phyloP scores from a whole-genome alignment of 2,329 filamentous ascomycete genomes.

The Polychaeton citri region DNA sequence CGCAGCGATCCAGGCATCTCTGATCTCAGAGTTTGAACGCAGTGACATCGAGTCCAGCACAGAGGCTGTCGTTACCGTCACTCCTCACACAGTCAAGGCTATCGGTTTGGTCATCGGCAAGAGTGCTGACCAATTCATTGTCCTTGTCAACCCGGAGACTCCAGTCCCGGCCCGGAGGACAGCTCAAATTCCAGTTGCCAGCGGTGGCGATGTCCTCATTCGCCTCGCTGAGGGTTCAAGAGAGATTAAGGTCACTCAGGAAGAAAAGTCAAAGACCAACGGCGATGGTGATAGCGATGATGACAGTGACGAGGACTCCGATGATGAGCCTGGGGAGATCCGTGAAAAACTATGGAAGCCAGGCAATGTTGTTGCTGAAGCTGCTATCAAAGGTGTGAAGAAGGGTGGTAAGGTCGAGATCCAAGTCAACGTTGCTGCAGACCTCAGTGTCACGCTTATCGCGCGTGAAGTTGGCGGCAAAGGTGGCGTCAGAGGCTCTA shows the following conservation, averaged over 20 bases:
- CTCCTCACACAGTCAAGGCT: slow-evolving; percentile 76
- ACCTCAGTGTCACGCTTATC: slow-evolving; percentile 67
- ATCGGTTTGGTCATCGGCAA: slow-evolving; percentile 68
- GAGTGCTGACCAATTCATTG: slow-evolving; percentile 57
- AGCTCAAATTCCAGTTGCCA: slow-evolving; percentile 60
- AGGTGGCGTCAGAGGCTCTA: slow-evolving; percentile 59
- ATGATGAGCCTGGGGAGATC: slow-evolving; percentile 77
- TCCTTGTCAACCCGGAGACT: slow-evolving; percentile 74
- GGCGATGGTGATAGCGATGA: slow-evolving; percentile 47
- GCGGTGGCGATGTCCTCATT: slow-evolving; percentile 77
- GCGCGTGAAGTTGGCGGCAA: slow-evolving; percentile 78
- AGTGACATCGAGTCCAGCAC: slow-evolving; percentile 93
- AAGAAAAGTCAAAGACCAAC: slow-evolving; percentile 53
- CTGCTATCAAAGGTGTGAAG: slow-evolving; percentile 70
- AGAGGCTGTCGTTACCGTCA: slow-evolving; percentile 86
- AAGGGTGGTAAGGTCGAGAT: slow-evolving; percentile 87
- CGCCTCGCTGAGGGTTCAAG: slow-evolving; percentile 78
- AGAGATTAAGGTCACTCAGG: slow-evolving; percentile 87
- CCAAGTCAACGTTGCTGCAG: slow-evolving; percentile 72
- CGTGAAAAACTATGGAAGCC: slow-evolving; percentile 89
- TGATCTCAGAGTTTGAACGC: slow-evolving; percentile 88
- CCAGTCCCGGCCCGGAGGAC: slow-evolving; percentile 79
- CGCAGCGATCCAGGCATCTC: slow-evolving; percentile 85
- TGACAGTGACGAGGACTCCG: slow-evolving; percentile 41
- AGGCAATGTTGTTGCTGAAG: slow-evolving; percentile 69